Evolutionary conservation across 306 rosid genomes (phyloP), one percentile per base, ranked within the genome.

Genomic region (Arachis hypogaea): DNA sequence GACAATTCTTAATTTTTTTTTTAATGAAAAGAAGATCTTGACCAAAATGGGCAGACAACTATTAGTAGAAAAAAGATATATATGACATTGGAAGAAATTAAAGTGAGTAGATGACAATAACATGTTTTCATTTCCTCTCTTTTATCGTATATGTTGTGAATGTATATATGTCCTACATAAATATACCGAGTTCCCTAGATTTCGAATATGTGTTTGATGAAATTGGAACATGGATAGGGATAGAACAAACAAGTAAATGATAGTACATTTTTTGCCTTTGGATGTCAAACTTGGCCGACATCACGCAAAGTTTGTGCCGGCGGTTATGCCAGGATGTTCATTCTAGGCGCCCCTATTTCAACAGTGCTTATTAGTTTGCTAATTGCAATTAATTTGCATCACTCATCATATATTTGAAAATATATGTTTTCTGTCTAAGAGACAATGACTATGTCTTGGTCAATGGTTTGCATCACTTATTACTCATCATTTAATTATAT

Each of bases 301-400:
- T 14, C 84, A 77, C 61, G 82, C 87, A 80, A 83, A 83, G 84
- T 83, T 83, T 73, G 63, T 80, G 87, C 82, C 87, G 82, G 75
- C 70, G 74, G 84, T 76, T 80, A 64, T 72, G 82, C 77, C 71
- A 83, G 82, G 69, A 77, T 83, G 87, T 77, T 80, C 57, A 80
- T 80, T 62, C 82, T 68, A 76, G 68, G 82, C 71, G 68, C 84
- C 82, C 64, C 75, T 80, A 80, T 80, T 75, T 69, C 69, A 71
- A 59, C 77, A 71, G 75, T 45, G 16, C 9, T 73, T 73, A 68
- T 73, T 73, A 68, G 69, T 30, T 6, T 36, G 11, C 47, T 5
- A 38, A 29, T 61, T 76, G 60, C 58, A 70, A 42, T 2, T 57
- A 6, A 22, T 33, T 33, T 33, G 3, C 38, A 33, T 33, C 4